Conservation (phyloP, 257 asterid species). For the Leonotis leonurus region DNA sequence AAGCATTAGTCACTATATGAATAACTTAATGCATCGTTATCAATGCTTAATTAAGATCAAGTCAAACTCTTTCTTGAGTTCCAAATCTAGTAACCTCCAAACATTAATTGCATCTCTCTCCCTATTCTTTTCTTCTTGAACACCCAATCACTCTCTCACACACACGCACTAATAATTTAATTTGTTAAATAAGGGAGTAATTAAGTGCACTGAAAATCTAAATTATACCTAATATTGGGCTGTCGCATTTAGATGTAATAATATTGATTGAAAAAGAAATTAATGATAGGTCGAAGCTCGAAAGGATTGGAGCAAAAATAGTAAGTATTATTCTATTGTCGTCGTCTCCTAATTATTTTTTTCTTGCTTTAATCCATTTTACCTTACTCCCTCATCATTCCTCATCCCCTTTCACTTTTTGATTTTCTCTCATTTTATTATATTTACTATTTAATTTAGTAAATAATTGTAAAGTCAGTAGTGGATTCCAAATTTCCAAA, state of each 20-base stretch:
- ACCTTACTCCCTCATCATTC: constrained; percentile 5
- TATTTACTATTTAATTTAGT: neutral
- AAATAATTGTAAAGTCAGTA: neutral
- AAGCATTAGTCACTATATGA: constrained; percentile 24
- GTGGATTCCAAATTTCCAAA: too few species aligned
- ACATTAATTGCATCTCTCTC: neutral
- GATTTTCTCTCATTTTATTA: neutral
- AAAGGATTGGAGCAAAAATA: constrained; percentile 17
- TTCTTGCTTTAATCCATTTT: neutral
- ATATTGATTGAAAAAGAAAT: constrained; percentile 5
- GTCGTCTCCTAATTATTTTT: constrained; percentile 15
- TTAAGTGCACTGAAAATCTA: neutral
- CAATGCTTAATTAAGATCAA: constrained; percentile 24
- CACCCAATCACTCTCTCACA: constrained; percentile 1
- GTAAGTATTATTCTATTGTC: constrained; percentile 10
- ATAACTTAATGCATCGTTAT: constrained; percentile 39
- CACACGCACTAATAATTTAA: too few species aligned
- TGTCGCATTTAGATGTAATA: too few species aligned
- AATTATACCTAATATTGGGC: too few species aligned
- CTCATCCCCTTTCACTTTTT: neutral
- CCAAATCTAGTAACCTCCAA: constrained; percentile 26
- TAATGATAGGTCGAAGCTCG: constrained; percentile 11
- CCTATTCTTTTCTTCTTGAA: constrained; percentile 6
- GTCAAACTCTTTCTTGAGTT: constrained; percentile 40
- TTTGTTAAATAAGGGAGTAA: too few species aligned